Base-by-base conservation (phyloP, 148 eudicot species). In the Fagopyrum esculentum region DNA sequence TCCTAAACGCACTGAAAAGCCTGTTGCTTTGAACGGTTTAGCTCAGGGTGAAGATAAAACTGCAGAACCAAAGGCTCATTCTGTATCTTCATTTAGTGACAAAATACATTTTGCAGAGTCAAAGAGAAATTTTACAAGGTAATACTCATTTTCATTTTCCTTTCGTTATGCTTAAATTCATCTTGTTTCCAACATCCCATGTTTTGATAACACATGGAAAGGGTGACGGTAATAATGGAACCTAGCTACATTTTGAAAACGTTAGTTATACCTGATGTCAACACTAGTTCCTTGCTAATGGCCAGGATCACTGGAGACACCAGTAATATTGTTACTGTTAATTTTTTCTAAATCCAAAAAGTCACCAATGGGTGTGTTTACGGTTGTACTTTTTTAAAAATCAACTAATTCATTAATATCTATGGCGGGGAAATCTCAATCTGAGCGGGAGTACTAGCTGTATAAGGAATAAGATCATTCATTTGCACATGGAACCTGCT, bases 91-190 rank as follows among this genome's bases (percentile, higher is more conserved):
- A 60, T 60, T 60, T 35, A 57, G 54, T 77, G 89, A 81, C 76
- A 40, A 79, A 71, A 47, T 49, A 74, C 80, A 80, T 72, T 77
- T 71, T 78, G 80, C 77, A 56, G 79, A 71, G 75, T 76, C 90
- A 13, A 85, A 83, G 84, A 87, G 86, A 82, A 70, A 83, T 46
- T 83, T 86, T 64, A 76, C 92, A 80, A 87, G 97, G 97, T 91
- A 60, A 51, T 77, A 59, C 35, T 74, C 51, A 17, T 80, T 48
- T 75, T 61, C 73, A 54, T n/a, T 50, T 75, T 61, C 73, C 61
- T 50, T 12, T 8, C 11, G 52, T 12, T 8, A 49, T 49, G 52
- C 52, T 49, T 3, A 8, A 49, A 12, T 49, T 49, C 12, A 49
- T 49, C 2, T 49, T 49, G 52, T 49, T 49, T 49, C 12, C 52